Evolutionary conservation across 2,329 filamentous ascomycete species (phyloP), one percentile per base, ranked within the genome.

Genomic region (Orbilia brochopaga): DNA sequence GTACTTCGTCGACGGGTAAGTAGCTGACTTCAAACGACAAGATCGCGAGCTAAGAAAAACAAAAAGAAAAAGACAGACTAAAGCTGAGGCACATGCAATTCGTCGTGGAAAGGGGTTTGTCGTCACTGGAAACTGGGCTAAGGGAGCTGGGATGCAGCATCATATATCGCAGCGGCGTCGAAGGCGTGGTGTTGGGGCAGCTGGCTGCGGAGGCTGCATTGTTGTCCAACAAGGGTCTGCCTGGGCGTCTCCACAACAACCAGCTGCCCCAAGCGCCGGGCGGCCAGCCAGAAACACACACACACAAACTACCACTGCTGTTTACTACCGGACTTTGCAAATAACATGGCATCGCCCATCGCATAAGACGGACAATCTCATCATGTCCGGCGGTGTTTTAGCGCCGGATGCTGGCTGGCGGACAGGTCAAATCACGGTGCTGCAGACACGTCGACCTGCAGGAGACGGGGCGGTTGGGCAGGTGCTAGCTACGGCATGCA

Each of bases 211-310:
- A 13, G n/a, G 37, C 37, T 19, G n/a, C 15, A 15, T 72, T 72
- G 67, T 72, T 72, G 67, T 72, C 40, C 59, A 70, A 64, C 59
- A 70, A 64, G 58, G 19, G 24, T 30, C n/a, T 13, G n/a, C 30
- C 46, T 23, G 40, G 32, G 40, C 55, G 67, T 72, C 67, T 65
- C 67, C 67, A 72, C 67, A 72, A 72, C 67, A 72, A 72, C 67
- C 67, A 46, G 58, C 54, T 54, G 51, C 27, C 51, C 8, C 44
- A 48, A 48, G 44, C 44, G 44, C 44, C 44, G 15, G 44, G 30
- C 50, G 13, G 42, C 44, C 44, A 48, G 17, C 11, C 44, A 48
- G 6, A 32, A 32, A 8, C 8, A 32, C 27, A 32, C 27, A 32
- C 27, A 32, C 8, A 8, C 27, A 4, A 32, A 8, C 27, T 32